Evolutionary conservation across 106 monocot species (phyloP).

Genomic region (Iris macrosiphon): DNA sequence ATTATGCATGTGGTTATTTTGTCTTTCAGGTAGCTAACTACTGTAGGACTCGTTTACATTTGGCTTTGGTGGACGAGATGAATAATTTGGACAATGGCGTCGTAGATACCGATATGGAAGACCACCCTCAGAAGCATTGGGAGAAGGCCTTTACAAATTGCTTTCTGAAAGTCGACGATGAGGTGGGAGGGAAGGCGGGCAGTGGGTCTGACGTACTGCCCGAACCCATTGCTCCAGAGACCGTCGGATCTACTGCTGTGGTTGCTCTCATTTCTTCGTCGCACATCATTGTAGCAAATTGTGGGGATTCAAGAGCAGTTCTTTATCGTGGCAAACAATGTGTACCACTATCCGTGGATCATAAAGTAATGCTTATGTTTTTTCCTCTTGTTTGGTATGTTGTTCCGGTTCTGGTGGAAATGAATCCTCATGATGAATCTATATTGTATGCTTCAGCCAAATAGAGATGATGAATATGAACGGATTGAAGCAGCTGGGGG

Average conservation of each 20-base stretch:
- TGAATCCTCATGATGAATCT: too few relatives aligned
- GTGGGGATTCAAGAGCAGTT: constrained; percentile 76
- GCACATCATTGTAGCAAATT: constrained; percentile 55
- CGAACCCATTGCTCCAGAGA: constrained; percentile 58
- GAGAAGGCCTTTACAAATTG: constrained; percentile 50
- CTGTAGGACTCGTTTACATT: constrained; percentile 35
- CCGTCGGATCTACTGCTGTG: constrained; percentile 71
- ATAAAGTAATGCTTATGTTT: constrained; percentile 32
- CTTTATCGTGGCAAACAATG: constrained; percentile 57
- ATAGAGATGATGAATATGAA: constrained; percentile 72
- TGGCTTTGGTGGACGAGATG: constrained; percentile 41
- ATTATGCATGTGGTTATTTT: background rate
- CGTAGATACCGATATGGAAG: constrained; percentile 9
- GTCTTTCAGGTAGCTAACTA: constrained; percentile 53
- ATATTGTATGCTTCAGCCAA: constrained; percentile 49
- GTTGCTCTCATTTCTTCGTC: constrained; percentile 54
- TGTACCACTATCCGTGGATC: constrained; percentile 54
- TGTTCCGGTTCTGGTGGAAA: too few relatives aligned
- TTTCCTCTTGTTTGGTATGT: background rate
- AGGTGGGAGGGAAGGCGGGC: constrained; percentile 31
- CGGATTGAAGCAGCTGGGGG: constrained; percentile 82
- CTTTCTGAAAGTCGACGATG: constrained; percentile 60
- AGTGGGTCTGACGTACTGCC: constrained; percentile 5
- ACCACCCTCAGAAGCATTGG: constrained; percentile 39
- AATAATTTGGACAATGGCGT: constrained; percentile 7